Base-by-base conservation (phyloP, 2,329 filamentous ascomycete genomes). In the Paramyrothecium sp. region DNA sequence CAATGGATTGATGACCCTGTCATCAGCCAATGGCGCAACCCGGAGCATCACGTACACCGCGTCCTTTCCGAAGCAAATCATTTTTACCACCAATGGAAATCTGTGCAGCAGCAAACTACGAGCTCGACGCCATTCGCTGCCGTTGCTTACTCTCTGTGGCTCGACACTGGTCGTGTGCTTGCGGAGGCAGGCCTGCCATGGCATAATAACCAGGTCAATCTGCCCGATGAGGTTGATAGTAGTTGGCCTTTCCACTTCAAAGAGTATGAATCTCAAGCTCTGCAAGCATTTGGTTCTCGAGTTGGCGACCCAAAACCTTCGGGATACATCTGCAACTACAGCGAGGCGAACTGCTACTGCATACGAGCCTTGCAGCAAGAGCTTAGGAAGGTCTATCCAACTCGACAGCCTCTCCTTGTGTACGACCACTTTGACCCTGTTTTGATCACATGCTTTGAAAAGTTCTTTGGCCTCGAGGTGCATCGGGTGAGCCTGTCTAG, bases 241-340 rank as follows among this genome's bases (percentile, higher is more conserved):
- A 41, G 23, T 26, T 53, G 51, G 51, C 23, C 22, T 16, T 53
- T 53, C 22, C 51, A 53, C n/a, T 53, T 53, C 30, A 53, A 53
- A n/a, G 34, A n/a, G 2, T 41, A 34, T n/a, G 51, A n/a, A 22
- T 7, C n/a, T 5, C 38, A 44, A 44, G 13, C n/a, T 19, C 13
- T 44, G 13, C 13, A 19, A 13, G 21, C 22, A n/a, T 16, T 50
- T 16, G 47, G 47, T 7, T 22, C 47, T 30, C 47, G 47, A 22
- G n/a, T 21, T 20, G 47, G 47, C 47, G 23, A 22, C 13, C 47
- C 47, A 16, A 30, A 50, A 3, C 47, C 47, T 17, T 50, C 47
- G 20, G 47, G 47, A 22, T 50, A 50, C 20, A 20, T 50, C 5
- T 10, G 20, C 10, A 30, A 7, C 16, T 21, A 41, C n/a, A 44